Conservation (phyloP, 192 early-diverging fungal species). For the Podila epicladia region DNA sequence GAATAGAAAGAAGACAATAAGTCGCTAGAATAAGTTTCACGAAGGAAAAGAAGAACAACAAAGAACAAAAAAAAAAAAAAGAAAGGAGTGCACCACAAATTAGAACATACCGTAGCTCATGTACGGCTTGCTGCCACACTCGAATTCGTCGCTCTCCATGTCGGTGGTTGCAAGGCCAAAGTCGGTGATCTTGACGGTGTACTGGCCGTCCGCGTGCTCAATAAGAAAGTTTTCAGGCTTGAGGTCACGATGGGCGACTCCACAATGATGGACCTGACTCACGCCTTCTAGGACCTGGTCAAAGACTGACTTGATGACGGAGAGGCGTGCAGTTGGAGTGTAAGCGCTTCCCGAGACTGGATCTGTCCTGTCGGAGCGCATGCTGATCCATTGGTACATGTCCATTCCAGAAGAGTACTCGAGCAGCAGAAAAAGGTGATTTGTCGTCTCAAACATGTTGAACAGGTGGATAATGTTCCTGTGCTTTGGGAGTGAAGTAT, state of each 20-base stretch:
- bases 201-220: slow-evolving; percentile 35
- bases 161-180: slow-evolving; percentile 92
- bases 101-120: slow-evolving; percentile 55
- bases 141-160: slow-evolving; percentile 84
- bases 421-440: slow-evolving; percentile 77
- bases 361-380: slow-evolving; percentile 50
- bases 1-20: neutral
- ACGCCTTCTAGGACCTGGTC: slow-evolving; percentile 79
- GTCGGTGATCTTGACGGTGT: slow-evolving; percentile 82
- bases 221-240: slow-evolving; percentile 85
- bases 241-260: slow-evolving; percentile 90
- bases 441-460: slow-evolving; percentile 73
- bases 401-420: slow-evolving; percentile 67
- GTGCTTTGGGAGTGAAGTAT: slow-evolving; percentile 66
- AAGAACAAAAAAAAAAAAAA: neutral
- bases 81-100: neutral
- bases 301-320: slow-evolving; percentile 74
- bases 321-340: slow-evolving; percentile 65
- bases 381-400: slow-evolving; percentile 61
- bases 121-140: slow-evolving; percentile 79
- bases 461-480: slow-evolving; percentile 71
- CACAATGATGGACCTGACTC: slow-evolving; percentile 75
- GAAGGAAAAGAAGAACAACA: neutral
- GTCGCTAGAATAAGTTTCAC: neutral
- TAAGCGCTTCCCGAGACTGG: slow-evolving; percentile 54